Evolutionary conservation across 73 alveolate genomes (phyloP), one percentile per base, ranked within the genome.

Genomic region (Breviolum minutum): DNA sequence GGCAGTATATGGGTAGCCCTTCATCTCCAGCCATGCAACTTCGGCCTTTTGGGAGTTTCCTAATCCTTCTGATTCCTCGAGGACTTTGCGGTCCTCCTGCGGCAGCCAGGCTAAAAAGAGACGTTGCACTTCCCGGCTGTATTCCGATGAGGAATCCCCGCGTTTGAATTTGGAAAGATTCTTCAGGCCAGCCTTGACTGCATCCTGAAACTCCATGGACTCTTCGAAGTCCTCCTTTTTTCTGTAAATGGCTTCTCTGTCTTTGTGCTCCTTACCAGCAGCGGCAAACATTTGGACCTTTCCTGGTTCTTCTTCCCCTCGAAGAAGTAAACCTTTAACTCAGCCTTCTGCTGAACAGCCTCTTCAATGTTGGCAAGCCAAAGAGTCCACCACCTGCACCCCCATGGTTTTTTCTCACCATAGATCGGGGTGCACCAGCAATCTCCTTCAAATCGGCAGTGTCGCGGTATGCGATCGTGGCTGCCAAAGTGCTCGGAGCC

Each of bases 401-500:
- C 86, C 86, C 86, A 77, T 8, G 86, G 86, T 27, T 77, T 77
- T 16, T 8, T 8, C 29, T 77, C 86, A 27, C 86, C 86, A 29
- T 77, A 77, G 63, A 77, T 60, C 6, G 86, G 86, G 8, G 63
- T 77, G 86, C 86, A 77, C 86, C 86, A 77, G 86, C 86, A 77
- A 17, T 13, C 11, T 13, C 10, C 87, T 27, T 32, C 64, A 12
- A 79, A 32, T 10, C 5, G 29, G 5, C 13, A 10, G 8, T n/a
- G 11, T 27, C 64, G 29, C 12, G 87, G 87, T 12, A 79, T 79
- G 2, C 24, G 24, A 22, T 79, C 87, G n/a, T 79, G 87, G 24
- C 11, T 7, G 4, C 87, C 87, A 11, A 79, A 79, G 63, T 79
- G 87, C n/a, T 32, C 29, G 9, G 87, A 79, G 66, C 87, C 87